These are phyloP conservation scores for Torulaspora pretoriensis DNA, from an alignment of 1,139 yeast genomes.

Conservation along the genomic window DNA sequence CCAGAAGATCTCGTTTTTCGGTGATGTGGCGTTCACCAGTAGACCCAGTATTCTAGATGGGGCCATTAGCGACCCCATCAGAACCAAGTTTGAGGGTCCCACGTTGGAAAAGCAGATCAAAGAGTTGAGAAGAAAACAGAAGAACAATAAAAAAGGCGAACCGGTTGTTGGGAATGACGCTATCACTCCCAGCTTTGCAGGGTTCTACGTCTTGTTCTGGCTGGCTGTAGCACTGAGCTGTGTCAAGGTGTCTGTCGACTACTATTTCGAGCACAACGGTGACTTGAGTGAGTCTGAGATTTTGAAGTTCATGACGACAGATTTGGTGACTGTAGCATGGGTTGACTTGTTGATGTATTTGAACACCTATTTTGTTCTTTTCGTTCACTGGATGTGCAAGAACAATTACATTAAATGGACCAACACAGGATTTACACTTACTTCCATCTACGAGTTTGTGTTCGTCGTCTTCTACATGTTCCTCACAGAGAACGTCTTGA, in stretches of 20 bases:
- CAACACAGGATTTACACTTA: slow-evolving; percentile 55
- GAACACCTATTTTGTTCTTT: slow-evolving; percentile 51
- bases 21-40: slow-evolving; percentile 44
- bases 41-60: slow-evolving; percentile 50
- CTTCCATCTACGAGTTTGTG: slow-evolving; percentile 50
- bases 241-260: slow-evolving; percentile 47
- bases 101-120: slow-evolving; percentile 28
- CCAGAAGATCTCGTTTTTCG: slow-evolving; percentile 38
- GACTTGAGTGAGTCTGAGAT: slow-evolving; percentile 48
- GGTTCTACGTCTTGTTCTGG: slow-evolving; percentile 69
- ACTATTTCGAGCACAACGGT: slow-evolving; percentile 35
- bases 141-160: slow-evolving; percentile 15
- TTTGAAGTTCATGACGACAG: slow-evolving; percentile 46
- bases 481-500: slow-evolving; percentile 46
- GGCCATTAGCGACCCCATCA: slow-evolving; percentile 35
- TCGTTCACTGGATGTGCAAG: slow-evolving; percentile 51
- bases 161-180: slow-evolving; percentile 15
- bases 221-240: slow-evolving; percentile 53
- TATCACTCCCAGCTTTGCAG: slow-evolving; percentile 44
- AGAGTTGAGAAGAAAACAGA: slow-evolving; percentile 17
- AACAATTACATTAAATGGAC: slow-evolving; percentile 51
- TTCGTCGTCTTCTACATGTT: slow-evolving; percentile 47
- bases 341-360: slow-evolving; percentile 71
- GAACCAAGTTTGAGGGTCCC: slow-evolving; percentile 31
- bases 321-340: slow-evolving; percentile 57